phyloP scores from a whole-genome alignment of 345 rosid genomes.

The Eucalyptus fibrosa region DNA sequence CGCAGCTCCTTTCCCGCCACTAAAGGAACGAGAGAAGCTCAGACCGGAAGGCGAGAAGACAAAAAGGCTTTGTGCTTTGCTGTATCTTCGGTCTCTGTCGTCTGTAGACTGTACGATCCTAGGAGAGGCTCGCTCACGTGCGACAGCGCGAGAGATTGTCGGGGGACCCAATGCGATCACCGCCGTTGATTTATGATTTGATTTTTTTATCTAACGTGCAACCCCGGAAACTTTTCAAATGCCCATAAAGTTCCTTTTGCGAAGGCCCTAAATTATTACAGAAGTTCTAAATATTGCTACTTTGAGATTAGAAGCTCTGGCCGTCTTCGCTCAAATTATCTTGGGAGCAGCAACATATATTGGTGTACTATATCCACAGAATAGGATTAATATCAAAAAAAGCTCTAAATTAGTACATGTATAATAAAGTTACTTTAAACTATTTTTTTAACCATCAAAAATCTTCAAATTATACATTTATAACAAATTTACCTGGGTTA shows the following conservation, averaged over 20 bases:
- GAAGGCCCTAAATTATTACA: neutral
- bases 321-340: neutral
- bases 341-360: neutral
- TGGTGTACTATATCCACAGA: fast-evolving
- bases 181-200: neutral
- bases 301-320: neutral
- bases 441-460: fast-evolving
- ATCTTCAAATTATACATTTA: fast-evolving
- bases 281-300: neutral
- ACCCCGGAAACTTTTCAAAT: neutral
- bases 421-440: too few species aligned
- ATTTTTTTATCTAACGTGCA: too few species aligned
- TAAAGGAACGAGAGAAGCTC: neutral
- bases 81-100: neutral
- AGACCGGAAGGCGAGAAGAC: neutral
- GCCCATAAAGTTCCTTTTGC: neutral
- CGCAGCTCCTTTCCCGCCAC: neutral
- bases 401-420: fast-evolving
- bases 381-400: too few species aligned
- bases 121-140: neutral
- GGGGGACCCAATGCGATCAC: neutral
- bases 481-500: fast-evolving
- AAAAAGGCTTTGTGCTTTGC: too few species aligned
- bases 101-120: neutral
- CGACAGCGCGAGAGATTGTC: neutral